Evolutionary conservation across 2,329 filamentous ascomycete species (phyloP).

Genomic region (Ophiocordyceps unilateralis): DNA sequence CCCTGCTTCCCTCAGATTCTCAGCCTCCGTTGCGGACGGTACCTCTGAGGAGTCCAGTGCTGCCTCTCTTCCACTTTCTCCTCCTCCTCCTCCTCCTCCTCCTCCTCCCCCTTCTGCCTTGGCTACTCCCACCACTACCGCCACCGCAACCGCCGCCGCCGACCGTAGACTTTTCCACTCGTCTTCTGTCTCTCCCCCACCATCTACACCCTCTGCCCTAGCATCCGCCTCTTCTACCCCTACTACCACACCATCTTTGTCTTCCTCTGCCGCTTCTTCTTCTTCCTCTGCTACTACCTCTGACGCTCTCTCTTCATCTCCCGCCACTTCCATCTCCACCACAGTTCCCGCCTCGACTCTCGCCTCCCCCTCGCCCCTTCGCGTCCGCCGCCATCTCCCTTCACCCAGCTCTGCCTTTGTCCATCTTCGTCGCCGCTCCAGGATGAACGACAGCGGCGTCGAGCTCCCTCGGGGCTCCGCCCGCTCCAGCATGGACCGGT

Average conservation of each 20-base stretch:
- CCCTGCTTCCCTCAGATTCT: background rate
- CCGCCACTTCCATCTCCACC: background rate
- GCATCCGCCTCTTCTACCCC: background rate
- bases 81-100: background rate
- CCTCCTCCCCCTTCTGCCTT: background rate
- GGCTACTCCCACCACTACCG: background rate
- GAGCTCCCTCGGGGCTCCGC: slow-evolving; percentile 12
- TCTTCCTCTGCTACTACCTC: background rate
- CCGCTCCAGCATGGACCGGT: slow-evolving; percentile 12
- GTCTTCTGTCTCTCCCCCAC: background rate
- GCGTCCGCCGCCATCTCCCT: background rate
- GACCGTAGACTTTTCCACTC: too few relatives aligned
- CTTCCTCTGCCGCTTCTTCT: background rate
- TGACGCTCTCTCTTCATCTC: background rate
- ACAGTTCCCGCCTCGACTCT: background rate
- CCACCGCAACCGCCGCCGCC: background rate
- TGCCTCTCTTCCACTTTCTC: too few relatives aligned
- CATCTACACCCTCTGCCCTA: background rate
- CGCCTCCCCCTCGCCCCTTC: background rate
- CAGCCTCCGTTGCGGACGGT: background rate
- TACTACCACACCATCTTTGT: background rate
- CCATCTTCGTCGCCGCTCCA: slow-evolving; percentile 4
- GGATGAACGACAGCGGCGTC: slow-evolving; percentile 15
- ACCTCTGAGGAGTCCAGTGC: background rate
- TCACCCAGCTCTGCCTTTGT: slow-evolving; percentile 6